A percentile compares a stretch with the other conserved stretches of the same genome.
Conservation (phyloP, 1,284 basidiomycete species). For the Hemileia vastatrix region DNA sequence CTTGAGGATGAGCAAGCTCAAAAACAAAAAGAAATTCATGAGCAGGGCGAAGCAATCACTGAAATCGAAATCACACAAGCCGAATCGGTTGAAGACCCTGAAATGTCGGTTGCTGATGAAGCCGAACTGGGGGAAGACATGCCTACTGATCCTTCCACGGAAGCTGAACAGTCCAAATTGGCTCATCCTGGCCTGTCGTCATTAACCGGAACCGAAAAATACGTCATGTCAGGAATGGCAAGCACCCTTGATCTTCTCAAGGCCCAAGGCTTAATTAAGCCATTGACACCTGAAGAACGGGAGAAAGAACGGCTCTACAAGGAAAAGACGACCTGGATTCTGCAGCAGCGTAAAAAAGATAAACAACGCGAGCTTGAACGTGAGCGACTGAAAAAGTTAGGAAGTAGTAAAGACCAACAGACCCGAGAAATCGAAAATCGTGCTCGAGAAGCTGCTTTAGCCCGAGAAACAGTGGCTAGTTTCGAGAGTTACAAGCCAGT, state of each 20-base stretch:
- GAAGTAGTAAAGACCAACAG: constrained; percentile 65
- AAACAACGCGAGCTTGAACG: constrained; percentile 70
- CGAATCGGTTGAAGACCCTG: constrained; percentile 1
- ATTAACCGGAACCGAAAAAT: constrained; percentile 16
- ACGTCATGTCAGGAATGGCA: constrained; percentile 54
- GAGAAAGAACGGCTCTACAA: constrained; percentile 73
- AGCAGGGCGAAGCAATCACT: constrained; percentile 52
- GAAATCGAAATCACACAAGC: constrained; percentile 29
- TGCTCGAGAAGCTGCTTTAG: constrained; percentile 78
- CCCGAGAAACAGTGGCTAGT: constrained; percentile 65
- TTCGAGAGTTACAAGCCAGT: constrained; percentile 96
- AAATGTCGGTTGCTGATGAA: constrained; percentile 12
- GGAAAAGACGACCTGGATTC: constrained; percentile 81
- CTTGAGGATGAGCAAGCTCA: constrained; percentile 28
- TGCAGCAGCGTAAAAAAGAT: constrained; percentile 65
- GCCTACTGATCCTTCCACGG: no score
- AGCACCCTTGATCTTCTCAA: constrained; percentile 77
- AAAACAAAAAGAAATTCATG: constrained; percentile 49
- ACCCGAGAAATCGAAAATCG: constrained; percentile 91
- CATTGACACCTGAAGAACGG: constrained; percentile 56
- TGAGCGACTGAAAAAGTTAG: constrained; percentile 38
- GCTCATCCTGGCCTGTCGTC: no score
- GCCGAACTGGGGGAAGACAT: no score
- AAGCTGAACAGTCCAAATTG: no score
- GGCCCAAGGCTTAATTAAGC: constrained; percentile 76